phyloP scores from a whole-genome alignment of 805 yeast genomes.

The Starmerella floricola region DNA sequence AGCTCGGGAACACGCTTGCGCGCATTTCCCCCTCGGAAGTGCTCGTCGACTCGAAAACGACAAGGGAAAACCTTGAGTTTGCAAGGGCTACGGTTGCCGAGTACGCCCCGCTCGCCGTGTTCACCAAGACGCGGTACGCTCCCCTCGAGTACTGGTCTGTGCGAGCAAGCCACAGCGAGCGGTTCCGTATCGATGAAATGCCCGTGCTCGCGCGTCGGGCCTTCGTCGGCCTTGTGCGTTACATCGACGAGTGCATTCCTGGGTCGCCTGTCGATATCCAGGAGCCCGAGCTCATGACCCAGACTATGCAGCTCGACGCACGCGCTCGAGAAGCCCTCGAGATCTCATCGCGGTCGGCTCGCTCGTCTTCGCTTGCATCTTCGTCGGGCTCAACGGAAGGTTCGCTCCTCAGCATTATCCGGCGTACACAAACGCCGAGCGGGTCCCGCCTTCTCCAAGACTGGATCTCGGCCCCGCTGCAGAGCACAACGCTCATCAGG shows the following conservation, averaged over 20 bases:
- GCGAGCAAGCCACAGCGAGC: neutral
- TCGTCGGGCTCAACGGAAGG: slow-evolving; percentile 26
- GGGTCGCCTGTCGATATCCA: slow-evolving; percentile 50
- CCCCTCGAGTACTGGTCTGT: slow-evolving; percentile 21
- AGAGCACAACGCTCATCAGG: slow-evolving; percentile 43
- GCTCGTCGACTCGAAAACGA: slow-evolving; percentile 45
- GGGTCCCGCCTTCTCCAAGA: slow-evolving; percentile 69
- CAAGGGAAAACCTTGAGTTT: slow-evolving; percentile 45
- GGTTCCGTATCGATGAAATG: slow-evolving; percentile 16
- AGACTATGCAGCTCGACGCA: slow-evolving; percentile 66
- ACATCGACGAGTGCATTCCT: slow-evolving; percentile 63
- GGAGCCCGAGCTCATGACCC: slow-evolving; percentile 48
- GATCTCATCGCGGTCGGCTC: slow-evolving; percentile 31
- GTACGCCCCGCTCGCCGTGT: slow-evolving; percentile 23
- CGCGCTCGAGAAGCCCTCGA: slow-evolving; percentile 38
- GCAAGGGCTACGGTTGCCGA: slow-evolving; percentile 33
- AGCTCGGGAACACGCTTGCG: slow-evolving; percentile 57
- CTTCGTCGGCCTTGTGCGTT: slow-evolving; percentile 50
- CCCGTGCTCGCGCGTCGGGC: slow-evolving; percentile 41
- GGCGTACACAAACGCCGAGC: slow-evolving; percentile 63
- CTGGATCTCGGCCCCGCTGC: slow-evolving; percentile 75
- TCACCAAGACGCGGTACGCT: slow-evolving; percentile 42
- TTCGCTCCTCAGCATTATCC: slow-evolving; percentile 55
- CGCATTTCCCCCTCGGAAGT: slow-evolving; percentile 77
- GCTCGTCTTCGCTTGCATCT: slow-evolving; percentile 29